phyloP scores from a whole-genome alignment of 768 basidiomycete genomes.

The Leccinum longicurvipes region DNA sequence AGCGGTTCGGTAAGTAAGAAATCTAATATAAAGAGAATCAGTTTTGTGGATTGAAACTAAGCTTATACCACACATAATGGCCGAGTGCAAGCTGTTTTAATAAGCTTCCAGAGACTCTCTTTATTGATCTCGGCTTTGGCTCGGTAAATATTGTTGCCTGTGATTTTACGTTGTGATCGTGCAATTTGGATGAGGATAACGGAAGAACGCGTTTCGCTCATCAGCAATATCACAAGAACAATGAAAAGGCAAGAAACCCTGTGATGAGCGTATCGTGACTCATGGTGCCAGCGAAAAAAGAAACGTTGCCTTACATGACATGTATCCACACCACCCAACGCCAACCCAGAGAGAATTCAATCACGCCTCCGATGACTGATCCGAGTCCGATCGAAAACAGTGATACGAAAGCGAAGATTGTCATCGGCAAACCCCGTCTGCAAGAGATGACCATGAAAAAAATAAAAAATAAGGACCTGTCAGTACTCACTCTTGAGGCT shows the following conservation, averaged over 20 bases:
- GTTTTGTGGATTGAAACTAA: neutral
- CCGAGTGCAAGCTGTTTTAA: conserved; percentile 65
- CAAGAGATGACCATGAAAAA: neutral
- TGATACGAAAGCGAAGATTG: conserved; percentile 58
- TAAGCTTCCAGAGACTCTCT: conserved; percentile 48
- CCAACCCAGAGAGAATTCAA: conserved; percentile 64
- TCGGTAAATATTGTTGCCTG: conserved; percentile 57
- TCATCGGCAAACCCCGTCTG: conserved; percentile 77
- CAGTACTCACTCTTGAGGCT: conserved; percentile 48
- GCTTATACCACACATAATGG: conserved; percentile 53
- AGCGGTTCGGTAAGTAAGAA: conserved; percentile 54
- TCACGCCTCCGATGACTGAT: conserved; percentile 60
- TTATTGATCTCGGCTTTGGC: conserved; percentile 63
- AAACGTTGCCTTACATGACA: conserved; percentile 42
- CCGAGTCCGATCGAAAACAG: conserved; percentile 61
- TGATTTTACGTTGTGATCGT: conserved; percentile 56
- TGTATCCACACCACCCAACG: conserved; percentile 83
- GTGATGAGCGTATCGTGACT: conserved; percentile 1
- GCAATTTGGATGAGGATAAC: conserved; percentile 69
- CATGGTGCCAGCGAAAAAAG: neutral
- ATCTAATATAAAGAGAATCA: conserved; percentile 13
- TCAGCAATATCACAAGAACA: conserved; percentile 46
- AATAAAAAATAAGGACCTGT: neutral
- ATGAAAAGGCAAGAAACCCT: conserved; percentile 53
- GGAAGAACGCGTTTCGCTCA: conserved; percentile 70